Evolutionary conservation across 2,329 filamentous ascomycete species (phyloP), one percentile per base, ranked within the genome.

Genomic region (Aspergillus fumigatus): DNA sequence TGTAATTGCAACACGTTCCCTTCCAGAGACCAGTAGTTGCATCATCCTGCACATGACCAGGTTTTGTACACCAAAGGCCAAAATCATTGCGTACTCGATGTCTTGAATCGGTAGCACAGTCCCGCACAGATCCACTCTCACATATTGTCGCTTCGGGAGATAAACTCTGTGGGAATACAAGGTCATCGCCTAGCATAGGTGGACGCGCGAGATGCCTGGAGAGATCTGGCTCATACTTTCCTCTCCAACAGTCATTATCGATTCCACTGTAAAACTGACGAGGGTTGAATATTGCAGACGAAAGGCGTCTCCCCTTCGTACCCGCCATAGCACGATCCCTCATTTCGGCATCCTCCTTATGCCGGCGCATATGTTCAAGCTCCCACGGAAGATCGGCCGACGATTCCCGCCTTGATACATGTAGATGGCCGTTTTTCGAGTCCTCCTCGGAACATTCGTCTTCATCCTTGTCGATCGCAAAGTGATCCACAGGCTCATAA

Each of bases 101-200:
- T 57, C 72, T 74, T 59, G 75, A 70, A 77, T 73, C 73, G 81
- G 70, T 75, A 78, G 71, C 77, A 68, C 84, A 63, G 77, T 83
- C 70, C 9, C 77, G 79, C 8, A 76, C 73, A 67, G 91, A 88
- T 55, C 89, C 87, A 0, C 89, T 86, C 68, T 96, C 91, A 66
- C 95, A 88, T 66, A 90, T 87, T 17, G 92, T 95, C 54, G 87
- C 84, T 71, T 93, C 88, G 5, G 93, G 93, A 26, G 92, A 96
- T 9, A 83, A 81, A 70, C 91, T 96, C 70, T 83, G 84, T 35
- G 91, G 89, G 70, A 97, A 96, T 26, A 81, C 79, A 54, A 97
- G 82, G 63, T 96, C 89, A 56, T 80, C 77, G 55, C 93, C 93
- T 10, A 96, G 84, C 92, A 97, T 95, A 9, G 93, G 93, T 43